phyloP scores from a whole-genome alignment of 768 basidiomycete genomes.

The Podaxis sp. region DNA sequence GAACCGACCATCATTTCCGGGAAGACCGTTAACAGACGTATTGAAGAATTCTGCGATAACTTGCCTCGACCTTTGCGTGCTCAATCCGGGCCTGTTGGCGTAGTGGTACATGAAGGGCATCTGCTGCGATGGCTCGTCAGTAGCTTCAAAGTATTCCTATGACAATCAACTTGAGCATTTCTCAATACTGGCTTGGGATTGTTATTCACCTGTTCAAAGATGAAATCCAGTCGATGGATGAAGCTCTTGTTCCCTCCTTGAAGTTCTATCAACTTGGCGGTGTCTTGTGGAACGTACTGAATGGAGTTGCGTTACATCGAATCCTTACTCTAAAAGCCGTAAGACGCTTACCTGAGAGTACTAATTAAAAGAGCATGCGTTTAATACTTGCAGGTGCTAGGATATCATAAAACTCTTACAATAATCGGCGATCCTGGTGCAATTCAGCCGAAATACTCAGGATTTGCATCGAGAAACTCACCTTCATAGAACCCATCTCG shows the following conservation, averaged over 20 bases:
- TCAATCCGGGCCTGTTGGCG: conserved; percentile 56
- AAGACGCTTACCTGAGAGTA: conserved; percentile 50
- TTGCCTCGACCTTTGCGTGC: conserved; percentile 54
- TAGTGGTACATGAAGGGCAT: conserved; percentile 75
- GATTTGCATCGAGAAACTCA: conserved; percentile 1
- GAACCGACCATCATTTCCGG: conserved; percentile 62
- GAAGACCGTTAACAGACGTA: conserved; percentile 52
- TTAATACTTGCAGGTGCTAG: neutral
- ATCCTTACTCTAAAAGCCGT: too few species aligned
- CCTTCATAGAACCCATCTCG: conserved; percentile 66
- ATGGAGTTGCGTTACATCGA: neutral
- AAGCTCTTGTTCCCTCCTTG: conserved; percentile 59
- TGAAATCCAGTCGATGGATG: conserved; percentile 52
- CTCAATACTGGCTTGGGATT: neutral
- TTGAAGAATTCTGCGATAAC: conserved; percentile 58
- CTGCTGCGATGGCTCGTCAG: conserved; percentile 65
- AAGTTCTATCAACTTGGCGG: conserved; percentile 55
- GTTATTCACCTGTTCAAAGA: conserved; percentile 46
- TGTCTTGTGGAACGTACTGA: conserved; percentile 67
- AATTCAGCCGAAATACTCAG: too few species aligned
- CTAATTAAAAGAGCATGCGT: conserved; percentile 24
- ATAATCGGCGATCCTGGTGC: conserved; percentile 49
- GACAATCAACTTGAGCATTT: neutral
- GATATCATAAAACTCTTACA: conserved; percentile 33
- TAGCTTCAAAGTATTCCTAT: conserved; percentile 59